phyloP scores from a whole-genome alignment of 352 stramenopile species.

The Phytopythium oedochilum region DNA sequence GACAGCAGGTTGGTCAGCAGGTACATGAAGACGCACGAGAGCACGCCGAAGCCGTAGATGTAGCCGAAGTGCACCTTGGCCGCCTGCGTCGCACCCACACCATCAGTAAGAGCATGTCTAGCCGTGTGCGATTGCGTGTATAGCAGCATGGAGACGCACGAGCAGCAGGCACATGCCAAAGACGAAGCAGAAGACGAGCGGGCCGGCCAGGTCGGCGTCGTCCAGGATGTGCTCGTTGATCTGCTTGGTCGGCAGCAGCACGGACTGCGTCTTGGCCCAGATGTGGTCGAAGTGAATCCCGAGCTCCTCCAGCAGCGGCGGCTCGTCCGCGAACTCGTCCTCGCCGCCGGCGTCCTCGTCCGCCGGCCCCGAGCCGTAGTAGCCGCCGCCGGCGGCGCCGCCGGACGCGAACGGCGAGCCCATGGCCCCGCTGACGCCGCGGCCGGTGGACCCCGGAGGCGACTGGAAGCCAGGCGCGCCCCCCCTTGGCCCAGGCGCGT shows the following conservation, averaged over 20 bases:
- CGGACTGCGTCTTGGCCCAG: slow-evolving; percentile 94
- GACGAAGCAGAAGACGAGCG: slow-evolving; percentile 92
- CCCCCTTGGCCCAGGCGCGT: neutral
- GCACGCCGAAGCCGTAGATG: slow-evolving; percentile 98
- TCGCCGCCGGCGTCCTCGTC: slow-evolving; percentile 36
- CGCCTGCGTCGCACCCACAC: slow-evolving; percentile 23
- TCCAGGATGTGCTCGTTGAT: slow-evolving; percentile 90
- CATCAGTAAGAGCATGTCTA: neutral
- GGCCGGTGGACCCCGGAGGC: slow-evolving; percentile 12
- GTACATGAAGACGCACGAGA: slow-evolving; percentile 95
- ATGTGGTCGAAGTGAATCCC: slow-evolving; percentile 98
- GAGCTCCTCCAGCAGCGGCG: slow-evolving; percentile 96
- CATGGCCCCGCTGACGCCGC: slow-evolving; percentile 11
- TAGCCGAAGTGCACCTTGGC: slow-evolving; percentile 98
- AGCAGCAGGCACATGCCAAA: slow-evolving; percentile 95
- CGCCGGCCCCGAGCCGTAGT: slow-evolving; percentile 10
- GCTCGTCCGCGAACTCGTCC: slow-evolving; percentile 95
- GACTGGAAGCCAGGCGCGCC: slow-evolving; percentile 12
- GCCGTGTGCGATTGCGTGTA: too few relatives aligned
- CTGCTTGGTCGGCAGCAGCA: slow-evolving; percentile 91
- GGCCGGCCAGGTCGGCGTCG: slow-evolving; percentile 92
- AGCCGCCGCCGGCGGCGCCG: slow-evolving; percentile 11
- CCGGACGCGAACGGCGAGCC: slow-evolving; percentile 20
- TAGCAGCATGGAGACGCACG: slow-evolving; percentile 42
- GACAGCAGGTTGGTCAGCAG: slow-evolving; percentile 96